These are phyloP conservation scores for Arachnomyces sp. DNA, from an alignment of 2,329 filamentous ascomycete genomes.

Conservation along the genomic window DNA sequence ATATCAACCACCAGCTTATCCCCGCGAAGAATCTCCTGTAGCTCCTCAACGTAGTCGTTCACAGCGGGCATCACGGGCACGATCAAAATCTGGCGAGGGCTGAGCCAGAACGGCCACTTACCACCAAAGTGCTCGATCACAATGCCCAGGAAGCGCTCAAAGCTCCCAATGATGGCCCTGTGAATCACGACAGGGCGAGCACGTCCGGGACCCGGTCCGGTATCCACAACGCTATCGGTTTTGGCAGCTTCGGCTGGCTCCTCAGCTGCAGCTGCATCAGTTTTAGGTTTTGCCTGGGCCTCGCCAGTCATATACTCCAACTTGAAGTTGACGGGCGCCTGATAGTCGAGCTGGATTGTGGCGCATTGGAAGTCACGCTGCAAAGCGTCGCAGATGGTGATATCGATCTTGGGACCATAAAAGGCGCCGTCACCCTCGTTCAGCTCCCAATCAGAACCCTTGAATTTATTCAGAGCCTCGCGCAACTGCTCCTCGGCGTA, in stretches of 20 bases:
- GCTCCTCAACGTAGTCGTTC: conserved; percentile 42
- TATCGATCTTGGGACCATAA: conserved; percentile 97
- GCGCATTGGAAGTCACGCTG: conserved; percentile 80
- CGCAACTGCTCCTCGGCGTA: conserved; percentile 74
- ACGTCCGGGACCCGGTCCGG: conserved; percentile 31
- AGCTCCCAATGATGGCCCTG: conserved; percentile 43
- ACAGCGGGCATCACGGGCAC: conserved; percentile 43
- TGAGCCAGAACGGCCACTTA: conserved; percentile 47
- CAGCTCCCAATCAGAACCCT: conserved; percentile 69
- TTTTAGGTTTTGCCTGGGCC: conserved; percentile 36
- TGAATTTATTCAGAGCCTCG: conserved; percentile 70
- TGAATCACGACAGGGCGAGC: conserved; percentile 45
- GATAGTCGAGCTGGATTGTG: conserved; percentile 91
- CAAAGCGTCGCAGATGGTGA: conserved; percentile 83
- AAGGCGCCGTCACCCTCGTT: conserved; percentile 96
- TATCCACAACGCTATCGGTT: conserved; percentile 22
- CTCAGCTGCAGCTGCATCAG: conserved; percentile 20
- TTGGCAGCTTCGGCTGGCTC: conserved; percentile 42
- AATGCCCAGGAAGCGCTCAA: conserved; percentile 45
- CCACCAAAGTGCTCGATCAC: conserved; percentile 44
- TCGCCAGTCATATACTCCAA: conserved; percentile 77
- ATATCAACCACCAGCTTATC: conserved; percentile 42
- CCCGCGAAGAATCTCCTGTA: conserved; percentile 36
- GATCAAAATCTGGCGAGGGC: conserved; percentile 42
- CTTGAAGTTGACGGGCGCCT: conserved; percentile 75